Conservation (phyloP, 2,329 filamentous ascomycete species). For the Pleurostoma richardsiae region DNA sequence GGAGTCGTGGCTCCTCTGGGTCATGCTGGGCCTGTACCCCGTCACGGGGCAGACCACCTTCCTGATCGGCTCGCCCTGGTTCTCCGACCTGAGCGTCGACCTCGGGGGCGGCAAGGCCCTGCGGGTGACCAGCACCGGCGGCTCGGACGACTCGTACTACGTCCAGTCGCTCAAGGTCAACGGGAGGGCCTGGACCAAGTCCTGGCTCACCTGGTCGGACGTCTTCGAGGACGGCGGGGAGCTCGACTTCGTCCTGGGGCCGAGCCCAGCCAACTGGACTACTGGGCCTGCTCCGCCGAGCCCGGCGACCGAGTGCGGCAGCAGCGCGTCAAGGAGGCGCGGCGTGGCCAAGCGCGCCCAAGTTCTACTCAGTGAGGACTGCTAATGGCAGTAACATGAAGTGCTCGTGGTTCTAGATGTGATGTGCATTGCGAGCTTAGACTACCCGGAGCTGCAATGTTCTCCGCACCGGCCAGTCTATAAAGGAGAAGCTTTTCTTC, state of each 20-base stretch:
- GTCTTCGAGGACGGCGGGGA: conserved; percentile 59
- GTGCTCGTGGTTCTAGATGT: too few relatives aligned
- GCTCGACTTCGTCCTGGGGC: conserved; percentile 60
- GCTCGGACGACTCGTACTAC: conserved; percentile 45
- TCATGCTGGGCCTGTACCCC: conserved; percentile 64
- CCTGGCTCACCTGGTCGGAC: conserved; percentile 63
- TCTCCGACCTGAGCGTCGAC: conserved; percentile 51
- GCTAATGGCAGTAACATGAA: too few relatives aligned
- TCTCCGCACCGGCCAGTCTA: too few relatives aligned
- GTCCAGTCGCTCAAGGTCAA: conserved; percentile 65
- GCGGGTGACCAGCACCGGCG: conserved; percentile 47
- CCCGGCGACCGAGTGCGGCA: conserved; percentile 34
- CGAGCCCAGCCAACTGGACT: conserved; percentile 47
- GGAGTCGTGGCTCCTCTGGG: conserved; percentile 67
- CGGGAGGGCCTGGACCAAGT: conserved; percentile 54
- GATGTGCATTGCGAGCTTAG: too few relatives aligned
- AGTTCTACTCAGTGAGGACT: too few relatives aligned
- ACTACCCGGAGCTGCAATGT: too few relatives aligned
- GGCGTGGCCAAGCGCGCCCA: too few relatives aligned
- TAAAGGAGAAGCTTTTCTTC: too few relatives aligned
- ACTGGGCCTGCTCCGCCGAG: conserved; percentile 57
- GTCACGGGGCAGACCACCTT: conserved; percentile 66
- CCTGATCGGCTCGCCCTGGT: conserved; percentile 60
- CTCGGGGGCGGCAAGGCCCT: conserved; percentile 51
- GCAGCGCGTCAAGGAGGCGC: neutral